These are phyloP conservation scores for Metschnikowia proteae DNA, from an alignment of 805 yeast genomes.

Conservation along the genomic window DNA sequence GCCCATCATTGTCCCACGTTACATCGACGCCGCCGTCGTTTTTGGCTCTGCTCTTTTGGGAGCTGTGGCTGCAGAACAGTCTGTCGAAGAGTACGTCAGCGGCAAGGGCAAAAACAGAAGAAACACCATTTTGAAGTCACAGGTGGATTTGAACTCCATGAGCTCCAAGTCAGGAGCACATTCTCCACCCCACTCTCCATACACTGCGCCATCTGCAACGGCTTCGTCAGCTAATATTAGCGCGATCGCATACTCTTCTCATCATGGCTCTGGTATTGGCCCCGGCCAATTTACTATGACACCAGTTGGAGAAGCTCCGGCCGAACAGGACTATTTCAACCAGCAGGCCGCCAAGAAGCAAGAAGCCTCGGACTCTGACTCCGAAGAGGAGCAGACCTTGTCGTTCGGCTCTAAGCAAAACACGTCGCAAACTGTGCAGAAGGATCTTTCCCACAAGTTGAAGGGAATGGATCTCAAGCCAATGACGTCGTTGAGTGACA, in stretches of 20 bases:
- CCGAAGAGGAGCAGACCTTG: slow-evolving; percentile 47
- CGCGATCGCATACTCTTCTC: slow-evolving; percentile 42
- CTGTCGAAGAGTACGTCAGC: slow-evolving; percentile 37
- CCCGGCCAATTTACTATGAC: slow-evolving; percentile 34
- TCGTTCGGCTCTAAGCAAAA: slow-evolving; percentile 59
- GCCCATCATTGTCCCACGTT: slow-evolving; percentile 89
- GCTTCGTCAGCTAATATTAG: slow-evolving; percentile 58
- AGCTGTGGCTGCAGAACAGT: slow-evolving; percentile 82
- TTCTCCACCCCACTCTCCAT: slow-evolving; percentile 53
- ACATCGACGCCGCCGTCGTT: slow-evolving; percentile 95
- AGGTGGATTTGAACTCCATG: slow-evolving; percentile 25
- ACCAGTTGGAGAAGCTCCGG: slow-evolving; percentile 35
- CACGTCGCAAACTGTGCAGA: slow-evolving; percentile 38
- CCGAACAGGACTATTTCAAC: slow-evolving; percentile 35
- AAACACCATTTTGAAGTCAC: slow-evolving; percentile 32
- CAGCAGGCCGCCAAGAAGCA: slow-evolving; percentile 21
- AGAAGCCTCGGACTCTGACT: slow-evolving; percentile 26
- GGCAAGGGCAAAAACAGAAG: slow-evolving; percentile 36
- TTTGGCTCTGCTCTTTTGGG: slow-evolving; percentile 94
- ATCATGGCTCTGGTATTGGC: slow-evolving; percentile 17
- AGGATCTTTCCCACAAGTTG: slow-evolving; percentile 47
- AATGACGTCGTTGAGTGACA: slow-evolving; percentile 24
- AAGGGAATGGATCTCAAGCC: slow-evolving; percentile 33
- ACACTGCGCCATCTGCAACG: slow-evolving; percentile 79
- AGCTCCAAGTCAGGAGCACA: slow-evolving; percentile 8